Evolutionary conservation across 2,329 filamentous ascomycete species (phyloP).

Genomic region (Botrytis fabae): DNA sequence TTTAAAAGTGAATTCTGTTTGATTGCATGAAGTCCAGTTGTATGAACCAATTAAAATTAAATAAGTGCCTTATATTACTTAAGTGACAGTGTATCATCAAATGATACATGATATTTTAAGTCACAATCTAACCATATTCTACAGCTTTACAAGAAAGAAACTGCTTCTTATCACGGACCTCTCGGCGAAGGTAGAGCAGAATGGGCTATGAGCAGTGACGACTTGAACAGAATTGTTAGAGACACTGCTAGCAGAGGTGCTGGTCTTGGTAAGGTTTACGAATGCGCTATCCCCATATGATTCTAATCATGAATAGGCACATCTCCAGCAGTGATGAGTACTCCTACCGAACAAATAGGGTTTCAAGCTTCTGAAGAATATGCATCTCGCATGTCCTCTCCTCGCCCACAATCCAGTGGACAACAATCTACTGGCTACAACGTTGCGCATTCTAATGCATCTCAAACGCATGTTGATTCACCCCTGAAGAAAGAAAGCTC

Average conservation of each 20-base stretch:
- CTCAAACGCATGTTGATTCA: conserved; percentile 45
- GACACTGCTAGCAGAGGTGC: conserved; percentile 59
- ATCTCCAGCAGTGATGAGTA: conserved; percentile 62
- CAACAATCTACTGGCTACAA: conserved; percentile 36
- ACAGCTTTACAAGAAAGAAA: conserved; percentile 67
- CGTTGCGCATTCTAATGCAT: conserved; percentile 46
- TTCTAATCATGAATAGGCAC: conserved; percentile 55
- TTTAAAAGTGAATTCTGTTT: neutral
- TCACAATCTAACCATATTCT: conserved; percentile 13
- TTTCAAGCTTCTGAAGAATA: conserved; percentile 87
- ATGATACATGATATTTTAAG: neutral
- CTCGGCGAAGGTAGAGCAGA: conserved; percentile 58
- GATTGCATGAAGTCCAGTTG: neutral
- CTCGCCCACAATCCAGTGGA: conserved; percentile 50
- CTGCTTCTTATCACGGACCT: conserved; percentile 48
- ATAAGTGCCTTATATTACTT: neutral
- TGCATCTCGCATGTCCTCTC: conserved; percentile 72
- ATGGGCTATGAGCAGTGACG: conserved; percentile 84
- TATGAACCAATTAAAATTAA: too few relatives aligned
- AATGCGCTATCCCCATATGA: conserved; percentile 29
- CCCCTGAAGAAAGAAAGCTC: conserved; percentile 49
- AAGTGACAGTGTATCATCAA: neutral
- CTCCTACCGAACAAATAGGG: conserved; percentile 87
- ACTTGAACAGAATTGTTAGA: conserved; percentile 86
- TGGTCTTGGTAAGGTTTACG: conserved; percentile 50